phyloP scores from a whole-genome alignment of 306 rosid species.

The Vigna nakashimae region DNA sequence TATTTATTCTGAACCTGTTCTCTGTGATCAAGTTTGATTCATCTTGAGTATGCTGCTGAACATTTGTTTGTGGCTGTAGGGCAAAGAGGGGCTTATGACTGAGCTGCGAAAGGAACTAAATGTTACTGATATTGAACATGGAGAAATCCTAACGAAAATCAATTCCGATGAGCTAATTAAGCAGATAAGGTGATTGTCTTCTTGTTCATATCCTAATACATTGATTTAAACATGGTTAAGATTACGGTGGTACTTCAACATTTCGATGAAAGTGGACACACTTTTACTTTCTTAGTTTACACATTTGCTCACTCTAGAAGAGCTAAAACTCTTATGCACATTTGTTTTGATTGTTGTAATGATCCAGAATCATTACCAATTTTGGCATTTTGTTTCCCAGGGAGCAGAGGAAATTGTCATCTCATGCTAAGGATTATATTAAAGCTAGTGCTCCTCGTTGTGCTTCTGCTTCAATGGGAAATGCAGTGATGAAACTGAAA shows the following conservation, averaged over 20 bases:
- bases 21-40: conserved; percentile 19
- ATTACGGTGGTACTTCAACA: not conserved
- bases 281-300: conserved; percentile 1
- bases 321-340: conserved; percentile 7
- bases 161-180: conserved; percentile 46
- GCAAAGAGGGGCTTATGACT: conserved; percentile 56
- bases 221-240: not conserved
- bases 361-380: conserved; percentile 17
- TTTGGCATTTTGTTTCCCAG: conserved; percentile 40
- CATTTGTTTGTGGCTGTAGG: conserved; percentile 40
- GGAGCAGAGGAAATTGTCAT: conserved; percentile 47
- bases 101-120: conserved; percentile 58
- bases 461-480: conserved; percentile 34
- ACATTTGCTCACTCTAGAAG: not conserved
- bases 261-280: not conserved
- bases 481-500: conserved; percentile 38
- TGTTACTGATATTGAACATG: conserved; percentile 55
- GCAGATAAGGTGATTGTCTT: conserved; percentile 50
- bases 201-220: no score
- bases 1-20: conserved; percentile 24
- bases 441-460: conserved; percentile 33
- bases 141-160: conserved; percentile 42
- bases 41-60: conserved; percentile 1
- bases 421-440: conserved; percentile 35
- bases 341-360: conserved; percentile 12